phyloP scores from a whole-genome alignment of 176 grass and related monocot species.

The Ensete glaucum region DNA sequence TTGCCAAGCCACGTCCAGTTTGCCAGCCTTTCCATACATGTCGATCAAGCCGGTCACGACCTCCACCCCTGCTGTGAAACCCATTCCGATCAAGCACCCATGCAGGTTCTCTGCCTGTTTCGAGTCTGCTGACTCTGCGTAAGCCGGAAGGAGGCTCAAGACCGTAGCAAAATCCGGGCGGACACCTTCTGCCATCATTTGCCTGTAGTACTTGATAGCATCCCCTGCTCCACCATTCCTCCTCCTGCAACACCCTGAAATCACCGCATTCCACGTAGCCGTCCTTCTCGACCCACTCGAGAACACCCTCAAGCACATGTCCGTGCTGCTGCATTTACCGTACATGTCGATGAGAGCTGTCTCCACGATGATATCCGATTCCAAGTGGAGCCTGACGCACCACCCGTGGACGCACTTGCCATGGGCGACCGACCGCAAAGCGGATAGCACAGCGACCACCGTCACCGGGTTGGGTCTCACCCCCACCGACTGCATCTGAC shows the following conservation, averaged over 20 bases:
- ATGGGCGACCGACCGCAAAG: slow-evolving; percentile 32
- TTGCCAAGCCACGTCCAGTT: slow-evolving; percentile 28
- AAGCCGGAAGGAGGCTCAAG: slow-evolving; percentile 46
- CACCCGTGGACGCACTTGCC: slow-evolving; percentile 34
- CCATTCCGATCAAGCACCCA: slow-evolving; percentile 32
- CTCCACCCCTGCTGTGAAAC: slow-evolving; percentile 31
- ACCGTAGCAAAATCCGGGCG: slow-evolving; percentile 38
- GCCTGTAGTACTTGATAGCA: slow-evolving; percentile 38
- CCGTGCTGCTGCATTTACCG: slow-evolving; percentile 26
- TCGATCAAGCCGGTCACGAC: slow-evolving; percentile 36
- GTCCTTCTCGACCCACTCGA: slow-evolving; percentile 31
- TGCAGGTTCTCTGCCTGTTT: slow-evolving; percentile 39
- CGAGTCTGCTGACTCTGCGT: slow-evolving; percentile 35
- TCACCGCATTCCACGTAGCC: slow-evolving; percentile 60
- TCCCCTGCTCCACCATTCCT: slow-evolving; percentile 3
- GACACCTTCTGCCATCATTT: slow-evolving; percentile 43
- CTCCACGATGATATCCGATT: slow-evolving; percentile 41
- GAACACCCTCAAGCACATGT: slow-evolving; percentile 25
- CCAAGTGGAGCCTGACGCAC: slow-evolving; percentile 37
- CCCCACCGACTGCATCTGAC: slow-evolving; percentile 29
- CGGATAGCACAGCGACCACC: slow-evolving; percentile 42
- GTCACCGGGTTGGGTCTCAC: slow-evolving; percentile 54
- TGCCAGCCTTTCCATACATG: slow-evolving; percentile 44
- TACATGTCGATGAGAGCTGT: slow-evolving; percentile 45
- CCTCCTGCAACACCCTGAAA: slow-evolving; percentile 31